Percentiles rank a stretch among this genome's conserved stretches.
Conservation (phyloP, 2,329 filamentous ascomycete species). For the Fusarium incarnatum region DNA sequence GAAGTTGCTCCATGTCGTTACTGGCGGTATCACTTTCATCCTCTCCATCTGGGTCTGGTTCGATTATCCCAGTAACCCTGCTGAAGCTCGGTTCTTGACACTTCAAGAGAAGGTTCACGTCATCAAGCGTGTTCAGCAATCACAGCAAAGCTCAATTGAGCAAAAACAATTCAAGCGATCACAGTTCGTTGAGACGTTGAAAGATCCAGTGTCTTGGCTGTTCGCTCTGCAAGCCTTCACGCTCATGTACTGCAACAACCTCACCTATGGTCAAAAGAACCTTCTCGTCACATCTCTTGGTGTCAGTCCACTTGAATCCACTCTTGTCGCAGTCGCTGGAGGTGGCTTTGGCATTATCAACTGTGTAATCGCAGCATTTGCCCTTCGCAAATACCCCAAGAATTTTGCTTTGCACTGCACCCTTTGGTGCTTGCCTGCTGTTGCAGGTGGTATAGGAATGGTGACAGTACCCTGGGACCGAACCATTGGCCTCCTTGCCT, state of each 20-base stretch:
- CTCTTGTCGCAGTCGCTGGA: constrained; percentile 53
- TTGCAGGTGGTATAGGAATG: constrained; percentile 47
- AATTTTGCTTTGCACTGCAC: constrained; percentile 49
- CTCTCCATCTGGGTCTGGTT: constrained; percentile 52
- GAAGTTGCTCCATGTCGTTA: constrained; percentile 56
- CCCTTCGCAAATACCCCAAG: constrained; percentile 48
- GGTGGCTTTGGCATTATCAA: constrained; percentile 50
- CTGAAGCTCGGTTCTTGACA: constrained; percentile 53
- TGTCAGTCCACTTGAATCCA: constrained; percentile 53
- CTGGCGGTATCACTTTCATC: constrained; percentile 51
- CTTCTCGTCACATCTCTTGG: constrained; percentile 52
- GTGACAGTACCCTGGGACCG: constrained; percentile 45
- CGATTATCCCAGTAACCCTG: constrained; percentile 54
- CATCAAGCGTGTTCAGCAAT: constrained; percentile 49
- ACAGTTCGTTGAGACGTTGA: constrained; percentile 47
- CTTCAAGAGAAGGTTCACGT: constrained; percentile 56
- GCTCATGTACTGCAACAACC: constrained; percentile 54
- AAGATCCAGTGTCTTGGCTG: constrained; percentile 50
- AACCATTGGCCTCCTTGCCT: constrained; percentile 42
- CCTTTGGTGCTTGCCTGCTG: constrained; percentile 45
- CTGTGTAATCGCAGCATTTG: constrained; percentile 50
- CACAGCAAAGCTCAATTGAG: constrained; percentile 53
- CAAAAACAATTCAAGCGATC: constrained; percentile 51
- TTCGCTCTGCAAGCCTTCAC: constrained; percentile 50
- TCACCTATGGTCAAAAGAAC: constrained; percentile 55